Conservation (phyloP, 192 early-diverging fungal species). For the Coemansia sp. region DNA sequence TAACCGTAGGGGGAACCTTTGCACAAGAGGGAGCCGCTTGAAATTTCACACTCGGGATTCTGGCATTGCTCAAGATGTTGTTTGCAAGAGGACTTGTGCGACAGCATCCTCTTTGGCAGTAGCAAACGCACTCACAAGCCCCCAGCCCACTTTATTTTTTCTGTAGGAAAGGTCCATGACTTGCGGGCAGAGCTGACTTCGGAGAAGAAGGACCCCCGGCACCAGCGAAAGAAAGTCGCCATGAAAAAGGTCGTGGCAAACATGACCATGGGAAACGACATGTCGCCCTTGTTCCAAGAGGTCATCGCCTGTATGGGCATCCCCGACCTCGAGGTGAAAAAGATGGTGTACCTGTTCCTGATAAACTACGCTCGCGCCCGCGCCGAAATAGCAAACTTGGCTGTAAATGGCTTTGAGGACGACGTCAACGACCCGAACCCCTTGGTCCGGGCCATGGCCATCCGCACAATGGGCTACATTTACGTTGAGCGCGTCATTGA, state of each 20-base stretch:
- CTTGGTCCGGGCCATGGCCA: constrained; percentile 89
- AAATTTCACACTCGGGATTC: not conserved
- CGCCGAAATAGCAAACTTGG: constrained; percentile 90
- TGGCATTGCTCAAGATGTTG: not conserved
- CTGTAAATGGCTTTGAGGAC: constrained; percentile 86
- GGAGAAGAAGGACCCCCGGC: constrained; percentile 79
- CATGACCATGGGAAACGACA: constrained; percentile 99
- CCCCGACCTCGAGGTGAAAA: constrained; percentile 80
- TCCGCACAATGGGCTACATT: constrained; percentile 97
- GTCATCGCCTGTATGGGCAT: constrained; percentile 90
- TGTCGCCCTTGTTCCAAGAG: constrained; percentile 90
- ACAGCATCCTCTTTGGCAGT: not conserved
- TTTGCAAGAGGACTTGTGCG: not conserved
- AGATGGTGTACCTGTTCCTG: constrained; percentile 94
- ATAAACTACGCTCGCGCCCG: constrained; percentile 94
- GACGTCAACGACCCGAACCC: constrained; percentile 93
- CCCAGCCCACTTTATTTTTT: not conserved
- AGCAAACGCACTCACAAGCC: not conserved
- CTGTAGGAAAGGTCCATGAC: constrained; percentile 85
- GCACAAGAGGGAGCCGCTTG: not conserved
- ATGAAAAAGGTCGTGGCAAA: constrained; percentile 97
- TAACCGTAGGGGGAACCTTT: constrained; percentile 1
- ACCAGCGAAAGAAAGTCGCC: constrained; percentile 78
- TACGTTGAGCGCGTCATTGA: constrained; percentile 89
- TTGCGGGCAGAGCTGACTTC: constrained; percentile 81